These are phyloP conservation scores for Pichia sorboxylosa DNA, from an alignment of 1,139 yeast species.

Conservation along the genomic window DNA sequence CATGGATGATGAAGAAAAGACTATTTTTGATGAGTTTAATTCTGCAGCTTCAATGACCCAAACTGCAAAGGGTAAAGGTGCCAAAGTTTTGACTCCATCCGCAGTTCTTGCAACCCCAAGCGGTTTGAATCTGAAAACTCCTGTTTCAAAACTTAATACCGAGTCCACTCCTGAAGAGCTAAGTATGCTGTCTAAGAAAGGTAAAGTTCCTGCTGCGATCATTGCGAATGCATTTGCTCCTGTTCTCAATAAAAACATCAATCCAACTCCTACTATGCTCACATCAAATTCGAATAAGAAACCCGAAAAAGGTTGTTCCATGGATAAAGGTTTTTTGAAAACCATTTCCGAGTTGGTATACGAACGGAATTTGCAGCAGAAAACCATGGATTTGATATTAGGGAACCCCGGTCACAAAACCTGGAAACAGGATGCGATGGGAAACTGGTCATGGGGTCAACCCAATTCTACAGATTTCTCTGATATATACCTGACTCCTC, in stretches of 20 bases:
- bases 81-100: constrained; percentile 23
- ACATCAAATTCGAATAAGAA: too few relatives aligned
- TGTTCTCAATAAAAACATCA: constrained; percentile 2
- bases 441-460: constrained; percentile 5
- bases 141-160: constrained; percentile 14
- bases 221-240: constrained; percentile 34
- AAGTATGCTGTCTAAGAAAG: constrained; percentile 28
- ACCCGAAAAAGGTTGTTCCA: too few relatives aligned
- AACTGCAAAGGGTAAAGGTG: background rate
- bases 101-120: constrained; percentile 31
- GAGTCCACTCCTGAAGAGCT: constrained; percentile 15
- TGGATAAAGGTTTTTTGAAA: background rate
- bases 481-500: constrained; percentile 23
- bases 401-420: background rate
- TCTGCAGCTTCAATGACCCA: background rate
- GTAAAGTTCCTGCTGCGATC: constrained; percentile 35
- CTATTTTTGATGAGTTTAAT: constrained; percentile 11
- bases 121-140: constrained; percentile 25
- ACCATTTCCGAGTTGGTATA: background rate
- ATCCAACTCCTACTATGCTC: constrained; percentile 3
- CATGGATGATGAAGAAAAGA: constrained; percentile 29
- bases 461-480: background rate
- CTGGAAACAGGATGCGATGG: constrained; percentile 5
- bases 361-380: constrained; percentile 2
- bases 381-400: background rate